A percentile compares a stretch with the other conserved stretches of the same genome.
Conservation (phyloP, 2,329 filamentous ascomycete genomes). For the Talaromyces sp. region DNA sequence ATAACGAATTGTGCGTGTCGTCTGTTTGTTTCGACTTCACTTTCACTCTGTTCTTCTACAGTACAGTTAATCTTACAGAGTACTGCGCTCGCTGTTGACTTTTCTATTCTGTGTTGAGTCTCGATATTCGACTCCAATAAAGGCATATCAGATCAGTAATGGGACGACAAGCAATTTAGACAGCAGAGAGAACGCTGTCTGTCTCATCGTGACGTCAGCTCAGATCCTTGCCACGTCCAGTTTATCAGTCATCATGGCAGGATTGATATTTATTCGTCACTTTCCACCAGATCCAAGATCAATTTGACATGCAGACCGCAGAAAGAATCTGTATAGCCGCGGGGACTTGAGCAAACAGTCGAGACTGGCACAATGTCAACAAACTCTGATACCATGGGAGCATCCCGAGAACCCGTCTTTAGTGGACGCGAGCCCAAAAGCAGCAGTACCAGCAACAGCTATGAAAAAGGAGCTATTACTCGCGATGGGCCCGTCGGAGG, state of each 20-base stretch:
- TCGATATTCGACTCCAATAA: not conserved
- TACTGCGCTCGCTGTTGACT: not conserved
- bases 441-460: not conserved
- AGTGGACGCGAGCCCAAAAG: not conserved
- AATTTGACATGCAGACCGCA: not conserved
- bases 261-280: not conserved
- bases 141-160: not conserved
- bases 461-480: not conserved
- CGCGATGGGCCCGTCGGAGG: conserved; percentile 14
- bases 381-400: not conserved
- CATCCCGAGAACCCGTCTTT: not conserved
- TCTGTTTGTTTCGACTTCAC: not conserved
- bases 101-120: not conserved
- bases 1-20: not conserved
- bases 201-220: not conserved
- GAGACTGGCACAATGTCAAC: conserved; percentile 16
- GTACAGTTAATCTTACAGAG: too few species aligned
- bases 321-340: not conserved
- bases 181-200: not conserved
- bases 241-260: not conserved
- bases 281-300: not conserved
- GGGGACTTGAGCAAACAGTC: not conserved
- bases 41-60: not conserved
- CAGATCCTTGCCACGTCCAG: not conserved
- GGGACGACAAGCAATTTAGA: not conserved